Percentiles rank a stretch among this genome's conserved stretches.
Evolutionary conservation across 495 filamentous ascomycete species (phyloP).

Genomic region (Lichina pygmaea): DNA sequence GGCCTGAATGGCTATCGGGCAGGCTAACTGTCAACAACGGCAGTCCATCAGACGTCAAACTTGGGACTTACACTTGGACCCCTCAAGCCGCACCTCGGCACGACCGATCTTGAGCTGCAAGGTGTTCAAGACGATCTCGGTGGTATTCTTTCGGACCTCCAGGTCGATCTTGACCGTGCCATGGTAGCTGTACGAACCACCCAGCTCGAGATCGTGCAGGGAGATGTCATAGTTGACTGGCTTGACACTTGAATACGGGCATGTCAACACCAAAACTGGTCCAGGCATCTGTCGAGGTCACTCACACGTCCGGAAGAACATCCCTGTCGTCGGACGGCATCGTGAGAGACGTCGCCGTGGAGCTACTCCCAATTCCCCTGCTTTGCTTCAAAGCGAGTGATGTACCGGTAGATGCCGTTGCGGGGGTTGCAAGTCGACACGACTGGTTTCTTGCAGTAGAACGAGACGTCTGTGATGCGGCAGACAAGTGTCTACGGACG

Average conservation of each 20-base stretch:
- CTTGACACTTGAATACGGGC: conserved; percentile 29
- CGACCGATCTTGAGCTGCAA: conserved; percentile 32
- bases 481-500: not conserved
- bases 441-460: no score
- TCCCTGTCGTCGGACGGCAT: conserved; percentile 17
- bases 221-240: conserved; percentile 67
- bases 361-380: no score
- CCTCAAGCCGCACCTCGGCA: conserved; percentile 19
- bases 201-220: conserved; percentile 51
- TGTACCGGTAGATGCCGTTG: no score
- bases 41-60: not conserved
- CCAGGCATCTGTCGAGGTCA: not conserved
- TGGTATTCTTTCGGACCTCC: conserved; percentile 31
- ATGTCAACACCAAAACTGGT: conserved; percentile 4
- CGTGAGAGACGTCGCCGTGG: not conserved
- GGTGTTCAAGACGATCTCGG: conserved; percentile 50
- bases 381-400: no score
- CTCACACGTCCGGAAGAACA: conserved; percentile 23
- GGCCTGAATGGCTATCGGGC: no score
- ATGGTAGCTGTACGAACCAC: conserved; percentile 50
- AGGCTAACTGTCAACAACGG: not conserved
- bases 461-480: no score
- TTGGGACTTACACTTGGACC: conserved; percentile 12
- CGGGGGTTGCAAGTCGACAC: no score
- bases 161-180: conserved; percentile 42